Evolutionary conservation across 257 asterid species (phyloP).

Genomic region (Parsonsia alboflavescens): DNA sequence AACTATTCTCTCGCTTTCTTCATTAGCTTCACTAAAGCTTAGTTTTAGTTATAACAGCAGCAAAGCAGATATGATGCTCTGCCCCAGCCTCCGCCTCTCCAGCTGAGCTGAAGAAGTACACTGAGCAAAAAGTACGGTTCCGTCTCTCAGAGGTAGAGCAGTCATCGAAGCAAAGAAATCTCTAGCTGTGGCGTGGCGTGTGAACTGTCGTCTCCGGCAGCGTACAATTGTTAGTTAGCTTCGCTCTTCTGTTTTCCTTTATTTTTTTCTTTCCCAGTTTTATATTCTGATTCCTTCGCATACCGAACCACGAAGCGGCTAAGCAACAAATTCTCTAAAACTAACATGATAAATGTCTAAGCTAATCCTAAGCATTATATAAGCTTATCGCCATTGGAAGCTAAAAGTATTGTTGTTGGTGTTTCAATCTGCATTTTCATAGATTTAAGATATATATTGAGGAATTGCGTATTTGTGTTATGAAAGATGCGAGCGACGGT

Average conservation of each 20-base stretch:
- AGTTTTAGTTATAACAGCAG: not conserved
- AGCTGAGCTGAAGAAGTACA: not conserved
- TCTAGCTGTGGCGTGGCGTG: conserved; percentile 6
- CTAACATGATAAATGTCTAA: not conserved
- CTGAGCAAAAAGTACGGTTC: not conserved
- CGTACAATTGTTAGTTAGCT: not conserved
- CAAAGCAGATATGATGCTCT: not conserved
- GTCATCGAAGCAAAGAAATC: not conserved
- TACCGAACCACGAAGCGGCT: not conserved
- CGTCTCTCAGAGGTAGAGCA: not conserved
- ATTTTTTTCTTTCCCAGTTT: not conserved
- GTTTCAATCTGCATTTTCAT: not conserved
- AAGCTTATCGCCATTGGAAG: not conserved
- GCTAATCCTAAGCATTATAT: not conserved
- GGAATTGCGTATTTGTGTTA: not conserved
- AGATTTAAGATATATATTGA: not conserved
- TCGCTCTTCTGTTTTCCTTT: conserved; percentile 11
- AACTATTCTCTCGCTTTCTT: not conserved
- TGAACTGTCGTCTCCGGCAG: not conserved
- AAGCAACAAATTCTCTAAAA: not conserved
- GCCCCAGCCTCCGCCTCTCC: no score
- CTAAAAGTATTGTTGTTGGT: not conserved
- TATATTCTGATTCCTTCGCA: not conserved
- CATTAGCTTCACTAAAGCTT: not conserved
- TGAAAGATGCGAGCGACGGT: conserved; percentile 3